These are phyloP conservation scores for Phialophora tarda DNA, from an alignment of 2,329 filamentous ascomycete genomes.

Conservation along the genomic window DNA sequence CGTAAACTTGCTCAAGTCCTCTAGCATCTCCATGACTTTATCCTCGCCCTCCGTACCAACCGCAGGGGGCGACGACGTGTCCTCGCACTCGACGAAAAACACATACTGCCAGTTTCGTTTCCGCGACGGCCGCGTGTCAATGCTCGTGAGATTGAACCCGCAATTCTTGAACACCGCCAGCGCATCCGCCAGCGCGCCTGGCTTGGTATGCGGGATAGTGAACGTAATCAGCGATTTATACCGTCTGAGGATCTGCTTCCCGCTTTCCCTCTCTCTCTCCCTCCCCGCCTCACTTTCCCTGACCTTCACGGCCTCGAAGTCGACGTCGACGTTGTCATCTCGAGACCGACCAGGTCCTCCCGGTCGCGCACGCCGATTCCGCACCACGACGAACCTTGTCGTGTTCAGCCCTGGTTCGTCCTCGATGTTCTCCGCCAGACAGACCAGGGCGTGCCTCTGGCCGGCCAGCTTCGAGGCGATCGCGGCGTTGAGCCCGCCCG, in stretches of 20 bases:
- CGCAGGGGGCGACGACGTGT: conserved; percentile 4
- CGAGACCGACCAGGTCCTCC: background rate
- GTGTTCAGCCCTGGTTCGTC: conserved; percentile 53
- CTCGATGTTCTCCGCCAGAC: conserved; percentile 63
- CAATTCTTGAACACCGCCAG: conserved; percentile 76
- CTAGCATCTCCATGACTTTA: conserved; percentile 43
- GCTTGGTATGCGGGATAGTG: conserved; percentile 74
- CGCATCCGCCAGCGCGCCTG: conserved; percentile 82
- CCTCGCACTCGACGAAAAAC: conserved; percentile 88
- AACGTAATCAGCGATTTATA: conserved; percentile 80
- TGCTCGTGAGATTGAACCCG: conserved; percentile 83
- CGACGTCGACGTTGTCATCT: background rate
- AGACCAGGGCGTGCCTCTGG: conserved; percentile 67
- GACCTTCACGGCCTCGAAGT: background rate
- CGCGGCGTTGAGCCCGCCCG: conserved; percentile 69
- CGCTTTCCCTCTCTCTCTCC: background rate
- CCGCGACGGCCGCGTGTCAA: conserved; percentile 74
- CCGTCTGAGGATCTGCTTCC: conserved; percentile 29
- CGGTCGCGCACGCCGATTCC: conserved; percentile 32
- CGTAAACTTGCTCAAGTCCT: conserved; percentile 46
- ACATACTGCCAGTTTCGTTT: conserved; percentile 76
- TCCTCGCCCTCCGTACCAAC: conserved; percentile 35
- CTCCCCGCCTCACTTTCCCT: too few species aligned
- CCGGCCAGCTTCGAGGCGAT: conserved; percentile 79
- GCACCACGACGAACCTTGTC: conserved; percentile 55